These are phyloP conservation scores for Cyclotella distinguenda DNA, from an alignment of 108 stramenopile genomes.

Conservation along the genomic window DNA sequence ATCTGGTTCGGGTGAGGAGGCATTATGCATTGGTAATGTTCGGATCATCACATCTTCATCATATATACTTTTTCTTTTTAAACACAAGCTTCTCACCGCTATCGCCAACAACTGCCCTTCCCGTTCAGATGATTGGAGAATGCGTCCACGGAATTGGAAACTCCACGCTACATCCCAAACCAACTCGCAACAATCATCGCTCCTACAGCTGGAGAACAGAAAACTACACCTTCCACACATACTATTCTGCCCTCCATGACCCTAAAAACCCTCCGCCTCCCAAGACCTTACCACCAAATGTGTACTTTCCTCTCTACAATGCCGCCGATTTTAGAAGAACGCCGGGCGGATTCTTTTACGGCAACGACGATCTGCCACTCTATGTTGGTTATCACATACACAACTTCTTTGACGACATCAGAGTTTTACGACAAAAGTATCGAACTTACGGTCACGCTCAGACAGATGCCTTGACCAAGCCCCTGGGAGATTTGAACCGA, in stretches of 20 bases:
- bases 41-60: too few relatives aligned
- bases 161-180: constrained; percentile 6
- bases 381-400: constrained; percentile 41
- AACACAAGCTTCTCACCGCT: background rate
- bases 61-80: background rate
- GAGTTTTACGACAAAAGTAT: constrained; percentile 30
- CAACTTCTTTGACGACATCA: constrained; percentile 34
- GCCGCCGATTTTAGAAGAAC: constrained; percentile 10
- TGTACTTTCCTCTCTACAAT: constrained; percentile 24
- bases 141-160: constrained; percentile 45
- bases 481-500: background rate
- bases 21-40: background rate
- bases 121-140: constrained; percentile 34
- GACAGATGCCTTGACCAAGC: constrained; percentile 4
- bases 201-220: background rate
- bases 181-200: background rate
- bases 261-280: background rate
- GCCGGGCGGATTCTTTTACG: background rate
- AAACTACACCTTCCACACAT: constrained; percentile 1
- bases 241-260: constrained; percentile 1
- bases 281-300: background rate
- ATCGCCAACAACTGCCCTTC: too few relatives aligned
- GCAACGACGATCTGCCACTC: background rate
- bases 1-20: background rate
- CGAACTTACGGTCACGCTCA: constrained; percentile 40